phyloP scores from a whole-genome alignment of 345 rosid species.

The Boechera retrofracta region DNA sequence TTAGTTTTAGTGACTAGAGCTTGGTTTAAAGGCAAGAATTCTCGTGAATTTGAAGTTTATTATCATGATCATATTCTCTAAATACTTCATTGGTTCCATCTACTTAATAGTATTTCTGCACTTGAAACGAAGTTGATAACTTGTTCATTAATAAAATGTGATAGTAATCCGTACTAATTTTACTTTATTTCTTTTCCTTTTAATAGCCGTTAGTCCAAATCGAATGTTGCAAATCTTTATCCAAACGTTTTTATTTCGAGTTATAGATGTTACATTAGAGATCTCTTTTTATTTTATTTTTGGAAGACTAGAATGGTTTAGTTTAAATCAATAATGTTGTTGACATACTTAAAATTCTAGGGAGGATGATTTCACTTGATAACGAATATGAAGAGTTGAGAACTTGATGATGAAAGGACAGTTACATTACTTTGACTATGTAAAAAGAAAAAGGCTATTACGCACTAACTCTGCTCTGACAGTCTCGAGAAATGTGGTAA shows the following conservation, averaged over 20 bases:
- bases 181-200: neutral
- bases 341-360: neutral
- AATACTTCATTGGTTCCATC: too few relatives aligned
- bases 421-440: constrained; percentile 37
- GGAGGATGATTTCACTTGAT: neutral
- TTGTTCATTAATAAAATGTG: neutral
- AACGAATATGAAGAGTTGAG: constrained; percentile 15
- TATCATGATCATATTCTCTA: too few relatives aligned
- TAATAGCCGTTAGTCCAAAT: neutral
- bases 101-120: too few relatives aligned
- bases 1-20: too few relatives aligned
- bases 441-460: constrained; percentile 31
- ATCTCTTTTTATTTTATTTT: neutral
- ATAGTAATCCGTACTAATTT: neutral
- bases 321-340: neutral
- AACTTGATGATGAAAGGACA: constrained; percentile 29
- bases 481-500: constrained; percentile 38
- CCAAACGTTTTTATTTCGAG: neutral
- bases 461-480: constrained; percentile 41
- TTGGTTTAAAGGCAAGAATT: too few relatives aligned
- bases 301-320: neutral
- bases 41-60: too few relatives aligned
- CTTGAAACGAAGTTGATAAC: too few relatives aligned
- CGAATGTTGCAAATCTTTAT: neutral
- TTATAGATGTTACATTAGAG: neutral